Evolutionary conservation across 2,329 filamentous ascomycete genomes (phyloP).

Genomic region (Thelonectria rubi): DNA sequence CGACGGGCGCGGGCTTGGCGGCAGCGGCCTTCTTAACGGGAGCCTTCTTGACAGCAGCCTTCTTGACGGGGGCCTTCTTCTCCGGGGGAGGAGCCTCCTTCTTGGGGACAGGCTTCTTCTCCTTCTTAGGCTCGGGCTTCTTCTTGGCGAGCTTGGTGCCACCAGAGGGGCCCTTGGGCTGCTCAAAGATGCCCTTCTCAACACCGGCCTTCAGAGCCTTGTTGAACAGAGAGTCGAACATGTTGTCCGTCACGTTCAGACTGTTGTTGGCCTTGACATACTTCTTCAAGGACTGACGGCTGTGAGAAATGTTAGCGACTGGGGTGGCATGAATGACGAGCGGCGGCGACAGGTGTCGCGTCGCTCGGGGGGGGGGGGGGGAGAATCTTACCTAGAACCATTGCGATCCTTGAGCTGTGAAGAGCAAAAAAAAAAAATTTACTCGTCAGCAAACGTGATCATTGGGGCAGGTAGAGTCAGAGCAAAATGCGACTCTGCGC

Average conservation of each 20-base stretch:
- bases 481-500: conserved; percentile 19
- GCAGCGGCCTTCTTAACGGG: conserved; percentile 44
- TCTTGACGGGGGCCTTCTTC: conserved; percentile 39
- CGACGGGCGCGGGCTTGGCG: conserved; percentile 38
- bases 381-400: conserved; percentile 55
- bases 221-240: conserved; percentile 82
- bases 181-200: conserved; percentile 85
- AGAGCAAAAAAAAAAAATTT: conserved; percentile 42
- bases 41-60: conserved; percentile 46
- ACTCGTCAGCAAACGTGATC: conserved; percentile 50
- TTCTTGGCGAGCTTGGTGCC: conserved; percentile 94
- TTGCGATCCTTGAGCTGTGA: conserved; percentile 69
- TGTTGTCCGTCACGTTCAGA: conserved; percentile 58
- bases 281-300: conserved; percentile 70
- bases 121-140: conserved; percentile 55
- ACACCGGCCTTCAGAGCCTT: conserved; percentile 83
- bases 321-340: conserved; percentile 1
- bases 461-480: conserved; percentile 26
- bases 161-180: conserved; percentile 91
- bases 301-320: conserved; percentile 41
- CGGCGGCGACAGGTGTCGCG: conserved; percentile 27
- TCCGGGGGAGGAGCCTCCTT: conserved; percentile 44
- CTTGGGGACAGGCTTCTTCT: conserved; percentile 47
- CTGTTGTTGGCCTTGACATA: conserved; percentile 66
- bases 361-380: conserved; percentile 5